Evolutionary conservation across 768 basidiomycete species (phyloP).

Genomic region (Boletus sp.): DNA sequence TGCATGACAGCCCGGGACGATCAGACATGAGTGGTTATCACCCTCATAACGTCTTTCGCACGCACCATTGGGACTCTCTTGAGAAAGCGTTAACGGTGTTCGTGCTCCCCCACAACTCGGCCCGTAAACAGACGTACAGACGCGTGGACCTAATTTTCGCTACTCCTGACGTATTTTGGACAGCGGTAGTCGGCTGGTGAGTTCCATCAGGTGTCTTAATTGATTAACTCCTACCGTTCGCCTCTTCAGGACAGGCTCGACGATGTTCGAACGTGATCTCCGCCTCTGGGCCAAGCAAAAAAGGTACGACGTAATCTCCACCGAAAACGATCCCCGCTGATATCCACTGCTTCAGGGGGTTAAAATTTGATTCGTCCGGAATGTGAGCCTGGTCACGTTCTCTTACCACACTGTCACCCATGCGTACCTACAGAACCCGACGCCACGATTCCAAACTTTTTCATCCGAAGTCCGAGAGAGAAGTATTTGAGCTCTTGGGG

Average conservation of each 20-base stretch:
- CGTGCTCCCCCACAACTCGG: slow-evolving; percentile 45
- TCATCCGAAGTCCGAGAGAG: slow-evolving; percentile 61
- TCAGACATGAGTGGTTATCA: slow-evolving; percentile 63
- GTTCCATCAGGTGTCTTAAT: slow-evolving; percentile 1
- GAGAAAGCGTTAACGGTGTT: slow-evolving; percentile 86
- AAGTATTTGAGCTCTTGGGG: slow-evolving; percentile 69
- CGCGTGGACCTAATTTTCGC: slow-evolving; percentile 85
- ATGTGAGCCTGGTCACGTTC: slow-evolving; percentile 45
- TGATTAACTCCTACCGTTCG: background rate
- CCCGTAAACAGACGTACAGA: slow-evolving; percentile 46
- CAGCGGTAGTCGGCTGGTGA: slow-evolving; percentile 86
- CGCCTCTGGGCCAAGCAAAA: slow-evolving; percentile 66
- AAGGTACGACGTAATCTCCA: slow-evolving; percentile 37
- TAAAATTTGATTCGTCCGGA: slow-evolving; percentile 82
- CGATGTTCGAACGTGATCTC: slow-evolving; percentile 86
- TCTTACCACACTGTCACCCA: background rate
- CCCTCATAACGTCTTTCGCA: slow-evolving; percentile 48
- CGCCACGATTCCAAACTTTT: slow-evolving; percentile 60
- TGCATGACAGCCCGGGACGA: slow-evolving; percentile 6
- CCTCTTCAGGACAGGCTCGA: slow-evolving; percentile 71
- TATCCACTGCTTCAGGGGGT: slow-evolving; percentile 44
- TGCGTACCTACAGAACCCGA: slow-evolving; percentile 37
- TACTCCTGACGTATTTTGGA: slow-evolving; percentile 75
- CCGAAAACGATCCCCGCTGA: background rate
- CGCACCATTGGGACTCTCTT: slow-evolving; percentile 71